Evolutionary conservation across 352 stramenopile species (phyloP).

Genomic region (Globisporangium echinulatum): DNA sequence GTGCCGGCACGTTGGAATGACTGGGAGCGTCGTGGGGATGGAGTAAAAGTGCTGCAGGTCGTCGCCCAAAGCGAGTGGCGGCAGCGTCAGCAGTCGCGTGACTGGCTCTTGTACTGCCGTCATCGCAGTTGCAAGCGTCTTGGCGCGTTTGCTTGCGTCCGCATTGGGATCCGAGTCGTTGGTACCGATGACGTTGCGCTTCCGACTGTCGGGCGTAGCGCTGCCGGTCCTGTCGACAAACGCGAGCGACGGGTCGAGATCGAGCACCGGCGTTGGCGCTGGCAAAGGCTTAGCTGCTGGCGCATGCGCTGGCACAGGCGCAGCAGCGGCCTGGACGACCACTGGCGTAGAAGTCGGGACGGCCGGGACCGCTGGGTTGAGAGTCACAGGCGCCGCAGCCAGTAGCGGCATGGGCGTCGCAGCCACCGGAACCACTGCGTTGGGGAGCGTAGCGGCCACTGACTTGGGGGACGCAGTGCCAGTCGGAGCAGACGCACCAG

Average conservation of each 20-base stretch:
- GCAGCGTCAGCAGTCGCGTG: no score
- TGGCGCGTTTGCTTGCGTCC: constrained; percentile 9
- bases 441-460: not conserved
- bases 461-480: no score
- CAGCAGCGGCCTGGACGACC: no score
- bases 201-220: not conserved
- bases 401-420: not conserved
- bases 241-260: constrained; percentile 41
- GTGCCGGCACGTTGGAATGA: constrained; percentile 46
- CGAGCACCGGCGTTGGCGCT: not conserved
- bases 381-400: no score
- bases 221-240: constrained; percentile 62
- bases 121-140: not conserved
- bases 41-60: constrained; percentile 33
- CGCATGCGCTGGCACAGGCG: no score
- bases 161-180: not conserved
- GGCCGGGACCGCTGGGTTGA: no score
- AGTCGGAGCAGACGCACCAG: no score
- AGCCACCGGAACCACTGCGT: constrained; percentile 4
- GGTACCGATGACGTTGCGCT: not conserved
- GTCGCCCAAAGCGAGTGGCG: no score
- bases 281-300: constrained; percentile 1
- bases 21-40: constrained; percentile 46
- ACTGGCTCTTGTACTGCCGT: not conserved
- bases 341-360: no score